phyloP scores from a whole-genome alignment of 768 basidiomycete species.

The Sarcomyxa edulis region DNA sequence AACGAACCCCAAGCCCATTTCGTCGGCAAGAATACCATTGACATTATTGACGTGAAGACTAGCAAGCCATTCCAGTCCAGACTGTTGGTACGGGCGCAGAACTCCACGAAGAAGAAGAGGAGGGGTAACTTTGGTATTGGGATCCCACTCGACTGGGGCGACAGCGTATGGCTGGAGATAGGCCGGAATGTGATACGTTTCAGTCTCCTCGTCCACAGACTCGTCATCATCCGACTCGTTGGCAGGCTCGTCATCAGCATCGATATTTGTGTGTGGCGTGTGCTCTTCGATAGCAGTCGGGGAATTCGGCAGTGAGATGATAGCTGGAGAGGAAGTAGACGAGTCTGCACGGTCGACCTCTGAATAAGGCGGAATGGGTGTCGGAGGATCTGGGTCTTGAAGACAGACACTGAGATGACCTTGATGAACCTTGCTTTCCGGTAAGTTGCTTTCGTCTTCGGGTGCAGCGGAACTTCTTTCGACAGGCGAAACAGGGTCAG shows the following conservation, averaged over 20 bases:
- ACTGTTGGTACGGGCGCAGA: slow-evolving; percentile 89
- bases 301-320: too few species aligned
- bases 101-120: slow-evolving; percentile 80
- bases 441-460: too few species aligned
- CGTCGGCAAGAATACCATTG: slow-evolving; percentile 86
- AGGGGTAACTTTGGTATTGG: slow-evolving; percentile 50
- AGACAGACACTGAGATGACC: too few species aligned
- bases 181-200: slow-evolving; percentile 32
- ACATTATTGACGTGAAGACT: slow-evolving; percentile 76
- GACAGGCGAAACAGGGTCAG: too few species aligned
- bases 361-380: too few species aligned
- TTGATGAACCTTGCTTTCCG: too few species aligned
- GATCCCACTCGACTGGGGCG: slow-evolving; percentile 64
- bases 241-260: slow-evolving; percentile 7
- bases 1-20: slow-evolving; percentile 86
- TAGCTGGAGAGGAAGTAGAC: too few species aligned
- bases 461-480: too few species aligned
- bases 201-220: slow-evolving; percentile 30
- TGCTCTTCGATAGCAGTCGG: too few species aligned
- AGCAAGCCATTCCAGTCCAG: slow-evolving; percentile 92
- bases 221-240: slow-evolving; percentile 19
- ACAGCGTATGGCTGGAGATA: slow-evolving; percentile 70
- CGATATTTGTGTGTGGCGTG: too few species aligned
- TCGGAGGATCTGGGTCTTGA: too few species aligned
- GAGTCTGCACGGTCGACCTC: too few species aligned